Base-by-base conservation (phyloP, 805 yeast genomes). In the Schwanniomyces polymorphus region DNA sequence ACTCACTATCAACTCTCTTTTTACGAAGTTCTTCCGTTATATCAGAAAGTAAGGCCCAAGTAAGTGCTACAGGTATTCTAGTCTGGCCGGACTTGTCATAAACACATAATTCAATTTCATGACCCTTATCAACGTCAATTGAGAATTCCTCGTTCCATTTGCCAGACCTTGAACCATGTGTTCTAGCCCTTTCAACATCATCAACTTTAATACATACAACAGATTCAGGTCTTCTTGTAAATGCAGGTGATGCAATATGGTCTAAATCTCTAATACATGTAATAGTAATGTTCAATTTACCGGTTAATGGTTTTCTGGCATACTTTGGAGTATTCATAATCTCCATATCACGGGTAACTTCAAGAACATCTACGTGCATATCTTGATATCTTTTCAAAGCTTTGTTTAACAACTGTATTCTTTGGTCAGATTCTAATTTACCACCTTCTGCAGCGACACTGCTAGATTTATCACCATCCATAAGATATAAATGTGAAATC, bases 11-110 rank as follows among this genome's bases (percentile, higher is more conserved):
- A 18, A 88, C 91, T 58, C 89, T 90, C 64, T 85, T 86, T 59
- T 94, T 87, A 67, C 99, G 88, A 46, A 92, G 79, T 56, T 94
- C 98, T 71, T 94, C 99, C 0, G 95, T 91, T 38, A 94, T 80
- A 65, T 94, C 99, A 3, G 95, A 84, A 26, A 94, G 75, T 31
- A 92, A 79, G 25, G 92, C 77, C 99, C 99, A 94, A 57, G 87
- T 82, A 33, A 94, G 76, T 7, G 96, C 99, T 7, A 94, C 97
- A 0, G 99, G 98, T 7, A 85, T 82, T 49, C 78, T 70, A 42
- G 75, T 79, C 48, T 75, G 81, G 33, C 88, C 88, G 10, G 78
- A 72, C 56, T 84, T 85, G 64, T 94, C 99, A 64, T 86, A 91
- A 4, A 94, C 89, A 1, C 91, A 81, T 48, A 94, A 75, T 59